Base-by-base conservation (phyloP, 768 basidiomycete species). In the Termitomyces sp. region DNA sequence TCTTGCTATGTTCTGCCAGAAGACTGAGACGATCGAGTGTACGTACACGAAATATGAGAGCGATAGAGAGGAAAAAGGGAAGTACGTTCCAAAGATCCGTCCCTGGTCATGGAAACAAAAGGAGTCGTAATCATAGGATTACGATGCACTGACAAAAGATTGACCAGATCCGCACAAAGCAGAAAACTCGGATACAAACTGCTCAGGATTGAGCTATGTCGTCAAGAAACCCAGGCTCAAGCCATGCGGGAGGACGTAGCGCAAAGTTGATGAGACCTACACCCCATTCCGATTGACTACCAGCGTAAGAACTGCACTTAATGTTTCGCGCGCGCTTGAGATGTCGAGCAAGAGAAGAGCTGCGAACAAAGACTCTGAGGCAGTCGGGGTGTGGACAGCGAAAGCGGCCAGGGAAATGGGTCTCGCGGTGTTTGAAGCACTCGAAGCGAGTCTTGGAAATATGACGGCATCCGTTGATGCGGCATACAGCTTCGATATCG, bases 341-440 rank as follows among this genome's bases (percentile, higher is more conserved):
- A 53, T 66, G 65, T 26, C 65, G 62, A 43, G 55, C 54, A 28
- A 66, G 53, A 7, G 65, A 66, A 30, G 65, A 66, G 33, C 62
- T 65, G 24, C 65, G 64, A 13, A 61, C 60, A 40, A 66, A 66
- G 28, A 63, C 32, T 30, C 59, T 61, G 24, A 48, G 51, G 51
- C 65, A 66, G 12, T 57, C 22, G 2, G 60, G 58, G 26, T 63
- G 50, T 20, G 65, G 65, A 54, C 65, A 66, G 43, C 48, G 58
- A 35, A 65, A 66, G 48, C 65, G 62, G 16, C 61, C 61, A 5
- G 64, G 60, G 47, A 66, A 66, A 33, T 66, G 65, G 16, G 65
- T 66, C 46, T 66, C 65, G 26, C 65, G 64, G 52, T 66, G 65
- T 38, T 66, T 66, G 45, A 57, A 58, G 56, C 65, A 63, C 32